Evolutionary conservation across 1,284 basidiomycete genomes (phyloP), one percentile per base, ranked within the genome.

Genomic region (Heterobasidion irregulare): DNA sequence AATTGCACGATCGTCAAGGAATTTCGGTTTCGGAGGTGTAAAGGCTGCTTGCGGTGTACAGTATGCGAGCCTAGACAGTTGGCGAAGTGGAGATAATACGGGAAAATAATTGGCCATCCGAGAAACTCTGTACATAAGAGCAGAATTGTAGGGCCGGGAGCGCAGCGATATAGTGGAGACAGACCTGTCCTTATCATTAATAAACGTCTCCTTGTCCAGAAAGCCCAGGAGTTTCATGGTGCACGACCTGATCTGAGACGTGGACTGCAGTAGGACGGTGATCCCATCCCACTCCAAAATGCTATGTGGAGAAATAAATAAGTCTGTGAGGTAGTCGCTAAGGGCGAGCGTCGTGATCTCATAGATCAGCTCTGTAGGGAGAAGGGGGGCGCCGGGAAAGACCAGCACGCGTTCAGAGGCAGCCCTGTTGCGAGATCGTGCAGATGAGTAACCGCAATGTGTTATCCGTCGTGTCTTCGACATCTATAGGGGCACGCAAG

Each of bases 311-410:
- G 46, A 33, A 35, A 53, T 46, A 8, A 58, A 43, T 15, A 58
- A 19, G 33, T 58, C 57, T 19, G 50, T 47, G 26, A 56, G 45
- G 48, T 53, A 58, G 26, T 46, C 35, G n/a, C 54, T 54, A 6
- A 58, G 43, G 12, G 43, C 15, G 18, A 18, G 34, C 15, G 34
- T 47, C 18, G 53, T 44, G 43, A 58, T 53, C 12, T 58, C 47
- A 19, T 58, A 43, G 18, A 56, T 45, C 15, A 58, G 55, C 47
- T 58, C 57, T 49, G 57, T 38, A 41, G 52, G 52, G 16, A 46
- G 34, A 16, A 7, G 15, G 8, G 16, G 50, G 26, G 35, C n/a
- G 15, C 32, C 26, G 26, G 26, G 32, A 49, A 15, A 33, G 12
- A 33, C 34, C 33, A 9, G 26, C 13, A 13, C 26, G 19, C 9